These are phyloP conservation scores for Panaeolus papilionaceus DNA, from an alignment of 768 basidiomycete genomes.

Conservation along the genomic window DNA sequence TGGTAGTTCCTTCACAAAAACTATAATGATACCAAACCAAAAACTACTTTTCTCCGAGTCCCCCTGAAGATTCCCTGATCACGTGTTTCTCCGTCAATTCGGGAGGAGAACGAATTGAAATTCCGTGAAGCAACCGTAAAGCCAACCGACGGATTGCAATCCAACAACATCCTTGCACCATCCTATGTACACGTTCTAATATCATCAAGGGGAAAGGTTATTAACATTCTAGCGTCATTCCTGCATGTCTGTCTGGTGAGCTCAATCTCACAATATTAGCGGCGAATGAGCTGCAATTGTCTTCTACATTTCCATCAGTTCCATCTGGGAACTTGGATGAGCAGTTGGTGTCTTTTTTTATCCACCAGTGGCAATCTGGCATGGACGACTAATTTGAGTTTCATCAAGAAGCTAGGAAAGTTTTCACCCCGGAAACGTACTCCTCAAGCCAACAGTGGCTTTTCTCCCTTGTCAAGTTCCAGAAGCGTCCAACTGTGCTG, in stretches of 20 bases:
- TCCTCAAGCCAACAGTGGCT: background rate
- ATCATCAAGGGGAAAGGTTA: background rate
- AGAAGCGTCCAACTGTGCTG: constrained; percentile 2
- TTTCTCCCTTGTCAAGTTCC: constrained; percentile 11
- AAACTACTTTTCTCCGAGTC: no score
- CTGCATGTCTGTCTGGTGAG: background rate
- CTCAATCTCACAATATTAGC: background rate
- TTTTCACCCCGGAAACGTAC: constrained; percentile 9
- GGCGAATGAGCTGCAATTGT: background rate
- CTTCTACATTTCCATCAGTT: constrained; percentile 8
- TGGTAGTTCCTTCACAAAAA: no score
- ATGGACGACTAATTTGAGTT: constrained; percentile 12
- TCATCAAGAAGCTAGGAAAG: constrained; percentile 9
- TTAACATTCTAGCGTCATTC: background rate
- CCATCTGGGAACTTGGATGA: constrained; percentile 12
- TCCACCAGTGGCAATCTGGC: constrained; percentile 11
- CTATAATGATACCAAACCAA: no score
- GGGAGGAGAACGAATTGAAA: no score
- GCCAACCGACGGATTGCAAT: background rate
- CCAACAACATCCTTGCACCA: background rate
- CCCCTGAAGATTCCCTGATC: no score
- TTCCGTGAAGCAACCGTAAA: background rate
- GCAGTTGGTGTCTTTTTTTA: constrained; percentile 15
- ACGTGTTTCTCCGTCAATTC: no score
- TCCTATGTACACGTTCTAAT: background rate